These are phyloP conservation scores for Xylaria curta DNA, from an alignment of 495 filamentous ascomycete species.

Conservation along the genomic window DNA sequence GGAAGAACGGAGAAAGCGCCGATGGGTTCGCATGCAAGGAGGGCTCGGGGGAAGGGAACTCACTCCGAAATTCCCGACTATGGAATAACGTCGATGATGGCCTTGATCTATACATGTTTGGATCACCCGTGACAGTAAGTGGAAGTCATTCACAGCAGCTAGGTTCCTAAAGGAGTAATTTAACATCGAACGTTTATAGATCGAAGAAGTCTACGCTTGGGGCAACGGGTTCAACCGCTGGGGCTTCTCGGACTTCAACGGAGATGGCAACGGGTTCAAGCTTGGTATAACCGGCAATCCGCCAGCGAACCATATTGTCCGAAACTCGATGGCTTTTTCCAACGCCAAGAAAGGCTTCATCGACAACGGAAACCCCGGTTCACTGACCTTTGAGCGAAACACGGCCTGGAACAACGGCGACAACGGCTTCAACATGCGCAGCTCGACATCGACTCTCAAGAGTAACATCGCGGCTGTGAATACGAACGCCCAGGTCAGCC, in stretches of 20 bases:
- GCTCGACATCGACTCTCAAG: constrained; percentile 30
- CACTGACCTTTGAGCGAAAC: constrained; percentile 33
- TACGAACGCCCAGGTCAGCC: constrained; percentile 23
- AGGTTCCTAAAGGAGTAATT: not conserved
- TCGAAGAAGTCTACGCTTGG: constrained; percentile 41
- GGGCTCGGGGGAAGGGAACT: constrained; percentile 36
- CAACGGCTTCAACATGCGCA: constrained; percentile 35
- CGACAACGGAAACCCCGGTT: constrained; percentile 38
- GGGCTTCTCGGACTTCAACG: constrained; percentile 38
- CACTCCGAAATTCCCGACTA: constrained; percentile 34
- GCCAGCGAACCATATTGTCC: constrained; percentile 38
- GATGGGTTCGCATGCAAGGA: constrained; percentile 42
- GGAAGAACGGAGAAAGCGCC: constrained; percentile 42
- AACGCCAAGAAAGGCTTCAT: constrained; percentile 40
- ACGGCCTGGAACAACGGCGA: constrained; percentile 41
- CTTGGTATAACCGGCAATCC: constrained; percentile 36
- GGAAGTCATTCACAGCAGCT: not conserved
- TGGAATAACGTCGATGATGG: constrained; percentile 45
- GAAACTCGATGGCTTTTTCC: constrained; percentile 38
- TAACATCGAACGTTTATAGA: not conserved
- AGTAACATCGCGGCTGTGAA: constrained; percentile 38
- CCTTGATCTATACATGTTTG: constrained; percentile 41
- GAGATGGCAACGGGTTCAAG: constrained; percentile 45
- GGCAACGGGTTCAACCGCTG: constrained; percentile 44
- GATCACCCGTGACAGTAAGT: constrained; percentile 32